These are phyloP conservation scores for Dactylorhiza incarnata DNA, from an alignment of 106 monocot genomes.

Conservation along the genomic window DNA sequence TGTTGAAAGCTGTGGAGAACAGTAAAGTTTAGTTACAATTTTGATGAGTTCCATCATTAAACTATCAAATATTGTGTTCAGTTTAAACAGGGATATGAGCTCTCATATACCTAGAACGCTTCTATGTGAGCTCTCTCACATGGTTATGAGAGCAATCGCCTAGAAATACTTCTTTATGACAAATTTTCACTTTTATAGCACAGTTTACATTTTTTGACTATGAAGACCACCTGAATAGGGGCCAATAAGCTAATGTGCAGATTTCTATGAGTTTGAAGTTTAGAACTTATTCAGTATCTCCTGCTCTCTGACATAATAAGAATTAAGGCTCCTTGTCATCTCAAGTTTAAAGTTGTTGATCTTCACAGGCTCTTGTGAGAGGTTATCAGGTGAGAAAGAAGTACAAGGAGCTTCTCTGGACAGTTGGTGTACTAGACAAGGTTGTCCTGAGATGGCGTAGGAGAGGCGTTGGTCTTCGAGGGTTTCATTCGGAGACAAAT, in stretches of 20 bases:
- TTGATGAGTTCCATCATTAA: not conserved
- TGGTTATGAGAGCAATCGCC: not conserved
- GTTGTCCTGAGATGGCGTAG: conserved; percentile 74
- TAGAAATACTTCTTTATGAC: not conserved
- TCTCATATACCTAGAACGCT: not conserved
- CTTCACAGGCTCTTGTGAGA: conserved; percentile 72
- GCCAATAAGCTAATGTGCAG: not conserved
- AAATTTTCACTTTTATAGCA: not conserved
- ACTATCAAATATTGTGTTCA: not conserved
- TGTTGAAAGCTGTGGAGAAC: not conserved
- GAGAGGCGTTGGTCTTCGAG: conserved; percentile 68
- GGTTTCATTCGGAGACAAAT: conserved; percentile 35
- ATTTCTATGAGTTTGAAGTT: not conserved
- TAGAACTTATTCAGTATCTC: not conserved
- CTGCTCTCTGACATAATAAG: not conserved
- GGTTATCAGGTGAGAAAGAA: conserved; percentile 82
- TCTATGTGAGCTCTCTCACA: not conserved
- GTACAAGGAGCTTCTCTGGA: conserved; percentile 46
- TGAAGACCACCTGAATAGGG: not conserved
- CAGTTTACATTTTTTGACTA: not conserved
- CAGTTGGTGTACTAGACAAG: conserved; percentile 73
- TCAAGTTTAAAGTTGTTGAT: not conserved
- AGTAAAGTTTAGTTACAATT: not conserved
- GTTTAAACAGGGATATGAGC: not conserved
- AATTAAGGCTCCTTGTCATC: not conserved